Base-by-base conservation (phyloP, 768 basidiomycete species). In the Phylloporus arenicola region DNA sequence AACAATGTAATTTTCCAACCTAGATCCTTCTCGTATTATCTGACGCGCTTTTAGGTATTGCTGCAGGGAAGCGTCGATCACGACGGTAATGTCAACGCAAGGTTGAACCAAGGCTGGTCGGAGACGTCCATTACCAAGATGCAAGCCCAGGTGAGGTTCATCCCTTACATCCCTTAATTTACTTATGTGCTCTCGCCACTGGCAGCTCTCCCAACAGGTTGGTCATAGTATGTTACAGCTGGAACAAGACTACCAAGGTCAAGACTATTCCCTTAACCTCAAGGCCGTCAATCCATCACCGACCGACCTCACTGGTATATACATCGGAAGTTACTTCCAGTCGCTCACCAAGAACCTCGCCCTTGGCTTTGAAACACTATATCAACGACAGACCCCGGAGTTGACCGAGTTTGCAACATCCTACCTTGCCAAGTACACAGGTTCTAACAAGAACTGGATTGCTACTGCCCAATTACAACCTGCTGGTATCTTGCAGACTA, bases 1-100 rank as follows among this genome's bases (percentile, higher is more conserved):
- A 77, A 83, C 60, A 78, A 79, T 66, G 94, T 96, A 60, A 45
- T 68, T 59, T 16, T 9, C 12, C 30, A 27, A 16, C 41, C 43
- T 50, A 41, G 41, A 19, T 33, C 25, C 31, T 6, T 11, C 25
- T 40, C 63, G 53, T 51, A 17, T 52, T 57, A 16, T 58, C 63
- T 57, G 54, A 56, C 48, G 20, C 39, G 47, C 30, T 43, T 30
- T n/a, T 57, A 97, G 95, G 73, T 88, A 13, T 88, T 97, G 73
- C 67, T 97, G 61, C 93, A 96, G 77, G 96, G 95, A 52, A 83
- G 86, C 55, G 80, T 98, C 41, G 96, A 98, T 73, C 84, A 96
- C 60, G 91, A 94, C 53, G 94, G 94, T 31, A 88, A 85, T 53
- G 80, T 98, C 48, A 91, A 83, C 55, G 91, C 82, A 35, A 84